A percentile compares a stretch with the other conserved stretches of the same genome.
phyloP scores from a whole-genome alignment of 306 rosid species.

The Cicer cuneatum region DNA sequence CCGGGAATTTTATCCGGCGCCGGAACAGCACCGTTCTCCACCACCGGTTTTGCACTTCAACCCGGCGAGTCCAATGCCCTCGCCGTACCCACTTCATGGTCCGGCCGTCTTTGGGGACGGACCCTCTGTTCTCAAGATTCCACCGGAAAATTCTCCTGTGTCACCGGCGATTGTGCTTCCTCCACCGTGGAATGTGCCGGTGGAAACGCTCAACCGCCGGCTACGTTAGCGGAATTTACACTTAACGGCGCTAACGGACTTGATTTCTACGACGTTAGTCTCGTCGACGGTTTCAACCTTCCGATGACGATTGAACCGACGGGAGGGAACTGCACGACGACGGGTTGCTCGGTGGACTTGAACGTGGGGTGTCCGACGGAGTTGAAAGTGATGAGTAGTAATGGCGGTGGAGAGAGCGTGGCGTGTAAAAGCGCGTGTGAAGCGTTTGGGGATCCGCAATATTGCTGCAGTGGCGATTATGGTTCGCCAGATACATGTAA shows the following conservation, averaged over 20 bases:
- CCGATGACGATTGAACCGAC: constrained; percentile 64
- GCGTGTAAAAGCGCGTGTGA: constrained; percentile 95
- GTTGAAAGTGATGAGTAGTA: constrained; percentile 48
- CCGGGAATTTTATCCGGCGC: constrained; percentile 79
- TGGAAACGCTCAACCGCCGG: constrained; percentile 62
- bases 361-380: constrained; percentile 75
- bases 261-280: constrained; percentile 90
- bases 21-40: constrained; percentile 65
- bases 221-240: constrained; percentile 77
- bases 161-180: constrained; percentile 84
- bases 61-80: constrained; percentile 59
- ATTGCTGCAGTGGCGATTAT: constrained; percentile 84
- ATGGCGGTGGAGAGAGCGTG: constrained; percentile 50
- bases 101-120: constrained; percentile 92
- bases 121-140: constrained; percentile 64
- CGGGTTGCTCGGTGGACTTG: constrained; percentile 72
- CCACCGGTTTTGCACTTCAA: constrained; percentile 70
- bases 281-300: constrained; percentile 90
- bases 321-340: constrained; percentile 72
- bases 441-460: constrained; percentile 79
- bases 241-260: constrained; percentile 71
- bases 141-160: constrained; percentile 67
- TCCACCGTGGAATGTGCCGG: constrained; percentile 66
- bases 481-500: constrained; percentile 66
- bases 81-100: constrained; percentile 65